Conservation (phyloP, 139 green algal genomes). For the Pycnococcus provasolii region DNA sequence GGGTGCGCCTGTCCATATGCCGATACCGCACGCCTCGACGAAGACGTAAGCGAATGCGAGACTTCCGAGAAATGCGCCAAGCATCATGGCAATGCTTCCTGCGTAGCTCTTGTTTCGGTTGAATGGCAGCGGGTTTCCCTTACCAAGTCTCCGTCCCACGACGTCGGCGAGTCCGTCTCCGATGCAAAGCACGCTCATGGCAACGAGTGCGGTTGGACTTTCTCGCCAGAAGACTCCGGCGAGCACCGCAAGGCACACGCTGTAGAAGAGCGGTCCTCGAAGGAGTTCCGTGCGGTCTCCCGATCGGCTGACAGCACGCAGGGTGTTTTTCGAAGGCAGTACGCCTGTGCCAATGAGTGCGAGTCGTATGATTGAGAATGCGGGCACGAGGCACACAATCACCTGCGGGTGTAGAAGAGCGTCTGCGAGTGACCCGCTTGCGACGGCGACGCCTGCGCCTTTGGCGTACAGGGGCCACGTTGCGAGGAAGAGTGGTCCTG, state of each 20-base stretch:
- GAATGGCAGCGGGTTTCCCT: constrained; percentile 56
- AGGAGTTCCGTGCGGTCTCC: constrained; percentile 29
- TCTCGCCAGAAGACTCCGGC: constrained; percentile 69
- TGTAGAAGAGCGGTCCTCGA: constrained; percentile 75
- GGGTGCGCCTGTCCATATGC: constrained; percentile 10
- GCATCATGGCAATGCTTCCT: constrained; percentile 73
- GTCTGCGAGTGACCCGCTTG: constrained; percentile 1
- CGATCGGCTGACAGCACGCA: constrained; percentile 11
- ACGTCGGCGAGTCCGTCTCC: constrained; percentile 89
- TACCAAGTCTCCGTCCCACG: constrained; percentile 57
- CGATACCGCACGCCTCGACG: neutral
- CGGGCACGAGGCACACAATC: no score
- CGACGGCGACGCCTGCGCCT: neutral
- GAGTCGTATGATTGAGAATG: no score
- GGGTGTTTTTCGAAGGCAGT: neutral
- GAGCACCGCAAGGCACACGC: constrained; percentile 50
- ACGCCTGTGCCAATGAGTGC: neutral
- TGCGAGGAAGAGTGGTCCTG: constrained; percentile 69
- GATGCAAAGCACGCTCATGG: constrained; percentile 67
- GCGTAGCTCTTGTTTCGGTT: constrained; percentile 78
- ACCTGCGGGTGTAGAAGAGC: no score
- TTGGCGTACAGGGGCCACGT: constrained; percentile 83
- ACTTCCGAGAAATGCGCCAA: constrained; percentile 24
- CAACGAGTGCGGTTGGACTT: constrained; percentile 31
- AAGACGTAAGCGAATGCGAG: constrained; percentile 28